These are phyloP conservation scores for Piper longum DNA, from an alignment of 164 flowering plant species.

Conservation along the genomic window DNA sequence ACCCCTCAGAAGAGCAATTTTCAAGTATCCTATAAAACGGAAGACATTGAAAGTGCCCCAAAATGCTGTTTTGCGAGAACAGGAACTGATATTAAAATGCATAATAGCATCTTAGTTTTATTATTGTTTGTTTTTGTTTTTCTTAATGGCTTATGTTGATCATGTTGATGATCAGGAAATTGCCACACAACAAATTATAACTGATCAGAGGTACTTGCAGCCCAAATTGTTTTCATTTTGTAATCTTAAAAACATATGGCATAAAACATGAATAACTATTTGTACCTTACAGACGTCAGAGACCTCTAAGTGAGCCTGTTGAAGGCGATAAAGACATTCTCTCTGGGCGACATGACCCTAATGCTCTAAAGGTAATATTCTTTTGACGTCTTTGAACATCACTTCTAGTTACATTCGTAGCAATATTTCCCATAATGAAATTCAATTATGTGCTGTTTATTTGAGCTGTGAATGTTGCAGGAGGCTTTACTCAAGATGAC, in stretches of 20 bases:
- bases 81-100: constrained; percentile 24
- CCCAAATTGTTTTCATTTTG: neutral
- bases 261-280: neutral
- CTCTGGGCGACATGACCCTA: constrained; percentile 59
- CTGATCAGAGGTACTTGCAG: constrained; percentile 47
- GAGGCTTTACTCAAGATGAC: constrained; percentile 79
- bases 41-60: constrained; percentile 49
- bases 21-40: constrained; percentile 8
- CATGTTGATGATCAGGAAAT: constrained; percentile 41
- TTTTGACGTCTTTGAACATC: neutral
- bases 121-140: neutral
- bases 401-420: too few relatives aligned
- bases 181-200: constrained; percentile 55
- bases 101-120: neutral
- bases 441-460: neutral
- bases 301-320: constrained; percentile 19
- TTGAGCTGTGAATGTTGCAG: constrained; percentile 18
- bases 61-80: constrained; percentile 68
- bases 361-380: constrained; percentile 56
- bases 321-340: constrained; percentile 48
- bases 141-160: neutral
- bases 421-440: neutral
- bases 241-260: neutral
- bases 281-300: constrained; percentile 28
- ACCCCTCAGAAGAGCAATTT: constrained; percentile 10